Base-by-base conservation (phyloP, 805 yeast genomes). In the Clavispora phyllophila region DNA sequence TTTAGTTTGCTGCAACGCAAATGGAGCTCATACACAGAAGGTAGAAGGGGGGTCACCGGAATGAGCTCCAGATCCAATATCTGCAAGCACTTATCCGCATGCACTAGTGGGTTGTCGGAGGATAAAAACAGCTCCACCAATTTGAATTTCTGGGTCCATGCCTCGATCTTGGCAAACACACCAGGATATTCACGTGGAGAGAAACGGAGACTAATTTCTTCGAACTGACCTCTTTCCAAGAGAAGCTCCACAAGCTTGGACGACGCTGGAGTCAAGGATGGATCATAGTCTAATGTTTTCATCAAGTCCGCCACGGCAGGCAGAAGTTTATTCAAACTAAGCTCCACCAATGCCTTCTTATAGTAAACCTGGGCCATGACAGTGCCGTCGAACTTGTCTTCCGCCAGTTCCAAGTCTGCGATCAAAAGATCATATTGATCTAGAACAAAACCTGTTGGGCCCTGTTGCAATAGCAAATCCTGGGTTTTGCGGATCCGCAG, bases 341-440 rank as follows among this genome's bases (percentile, higher is more conserved):
- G 60, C 41, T 82, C 82, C 3, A 83, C 75, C 35, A 82, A 56
- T 0, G 87, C 89, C 42, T 75, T 72, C 55, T 79, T 82, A 56
- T 76, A 81, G 46, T 73, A 70, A 1, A 81, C 59, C 47, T 73
- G 76, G 0, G 79, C 54, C 15, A 41, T 31, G 10, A 41, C 35
- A 10, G 26, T 4, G 26, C 31, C 17, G n/a, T 36, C 22, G 14
- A 39, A 9, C 12, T 18, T 17, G 10, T 31, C 39, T 14, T 10
- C 18, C 5, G 41, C 36, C 19, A 12, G 20, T 14, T 40, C 38
- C n/a, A 51, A 32, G 9, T 46, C 53, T 29, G 29, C 13, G 13
- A 46, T 36, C 44, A 51, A 46, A 10, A 22, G 37, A 24, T 51
- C 53, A 23, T 51, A 51, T 17, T 42, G 48, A 5, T 31, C 31